Conservation (phyloP, 208 protist species). For the Leishmania gerbilli region DNA sequence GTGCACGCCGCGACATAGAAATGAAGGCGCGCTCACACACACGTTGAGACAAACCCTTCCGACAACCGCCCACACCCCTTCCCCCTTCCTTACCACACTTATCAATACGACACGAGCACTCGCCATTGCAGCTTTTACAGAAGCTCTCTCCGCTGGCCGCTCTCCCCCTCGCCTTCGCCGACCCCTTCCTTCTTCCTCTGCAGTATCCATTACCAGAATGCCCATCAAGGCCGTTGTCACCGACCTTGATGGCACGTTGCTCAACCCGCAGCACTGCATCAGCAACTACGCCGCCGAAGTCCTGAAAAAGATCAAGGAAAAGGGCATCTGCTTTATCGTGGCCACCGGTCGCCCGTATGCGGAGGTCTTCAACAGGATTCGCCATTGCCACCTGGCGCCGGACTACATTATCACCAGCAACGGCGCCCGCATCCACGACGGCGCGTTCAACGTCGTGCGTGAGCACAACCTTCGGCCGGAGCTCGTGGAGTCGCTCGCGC, state of each 20-base stretch:
- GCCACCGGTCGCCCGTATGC: conserved; percentile 44
- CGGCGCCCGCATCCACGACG: conserved; percentile 45
- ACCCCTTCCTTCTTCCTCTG: background rate
- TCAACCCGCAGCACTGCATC: conserved; percentile 39
- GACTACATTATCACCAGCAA: conserved; percentile 61
- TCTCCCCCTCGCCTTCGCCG: background rate
- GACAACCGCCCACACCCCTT: background rate
- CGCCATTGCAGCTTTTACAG: background rate
- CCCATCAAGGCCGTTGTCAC: conserved; percentile 41
- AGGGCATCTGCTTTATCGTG: conserved; percentile 38
- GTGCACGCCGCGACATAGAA: background rate
- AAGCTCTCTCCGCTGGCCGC: background rate
- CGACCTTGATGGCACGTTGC: conserved; percentile 58
- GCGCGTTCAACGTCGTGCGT: conserved; percentile 30
- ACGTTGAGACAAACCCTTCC: background rate
- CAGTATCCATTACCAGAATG: conserved; percentile 14
- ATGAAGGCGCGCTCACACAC: background rate
- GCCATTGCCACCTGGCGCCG: conserved; percentile 22
- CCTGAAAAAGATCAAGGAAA: conserved; percentile 30
- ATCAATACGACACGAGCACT: background rate
- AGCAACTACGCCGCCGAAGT: conserved; percentile 34
- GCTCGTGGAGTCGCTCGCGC: conserved; percentile 37
- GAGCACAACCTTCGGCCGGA: conserved; percentile 42
- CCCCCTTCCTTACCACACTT: background rate
- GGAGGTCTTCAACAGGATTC: conserved; percentile 30